Percentiles rank a stretch among this genome's conserved stretches.
Conservation (phyloP, 2,329 filamentous ascomycete species). For the Corinectria fuckeliana region DNA sequence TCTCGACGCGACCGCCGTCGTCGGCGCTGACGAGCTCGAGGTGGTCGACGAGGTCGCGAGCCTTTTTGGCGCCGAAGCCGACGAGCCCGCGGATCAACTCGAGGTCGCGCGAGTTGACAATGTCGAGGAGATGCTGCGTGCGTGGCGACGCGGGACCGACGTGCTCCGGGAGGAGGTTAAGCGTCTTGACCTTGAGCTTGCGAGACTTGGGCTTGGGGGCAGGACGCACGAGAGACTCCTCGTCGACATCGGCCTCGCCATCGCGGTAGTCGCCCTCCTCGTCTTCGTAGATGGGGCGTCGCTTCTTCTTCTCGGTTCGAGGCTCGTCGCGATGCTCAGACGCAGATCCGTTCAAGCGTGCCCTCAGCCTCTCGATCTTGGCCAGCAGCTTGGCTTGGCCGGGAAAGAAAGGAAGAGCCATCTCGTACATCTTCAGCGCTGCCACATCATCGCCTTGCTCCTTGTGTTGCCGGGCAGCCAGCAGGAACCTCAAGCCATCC, state of each 20-base stretch:
- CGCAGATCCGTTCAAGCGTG: slow-evolving; percentile 51
- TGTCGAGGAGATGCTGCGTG: slow-evolving; percentile 67
- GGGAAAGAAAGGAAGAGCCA: slow-evolving; percentile 85
- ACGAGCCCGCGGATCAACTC: slow-evolving; percentile 69
- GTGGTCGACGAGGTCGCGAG: slow-evolving; percentile 64
- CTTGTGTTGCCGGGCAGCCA: slow-evolving; percentile 93
- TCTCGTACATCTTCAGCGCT: slow-evolving; percentile 84
- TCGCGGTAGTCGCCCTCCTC: slow-evolving; percentile 50
- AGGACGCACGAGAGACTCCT: slow-evolving; percentile 40
- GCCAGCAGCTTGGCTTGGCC: slow-evolving; percentile 77
- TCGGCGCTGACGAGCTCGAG: slow-evolving; percentile 54
- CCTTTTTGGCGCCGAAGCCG: slow-evolving; percentile 77
- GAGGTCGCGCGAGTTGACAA: slow-evolving; percentile 77
- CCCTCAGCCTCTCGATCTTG: slow-evolving; percentile 70
- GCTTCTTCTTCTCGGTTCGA: slow-evolving; percentile 40
- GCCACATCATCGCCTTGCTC: slow-evolving; percentile 79
- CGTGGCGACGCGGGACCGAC: slow-evolving; percentile 57
- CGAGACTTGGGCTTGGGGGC: slow-evolving; percentile 39
- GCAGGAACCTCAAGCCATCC: slow-evolving; percentile 81
- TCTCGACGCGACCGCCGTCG: slow-evolving; percentile 52
- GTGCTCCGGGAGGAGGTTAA: slow-evolving; percentile 46
- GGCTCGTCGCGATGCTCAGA: slow-evolving; percentile 32
- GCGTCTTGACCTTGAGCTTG: slow-evolving; percentile 42
- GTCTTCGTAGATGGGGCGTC: slow-evolving; percentile 38
- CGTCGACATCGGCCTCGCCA: slow-evolving; percentile 51